phyloP scores from a whole-genome alignment of 2,329 filamentous ascomycete genomes.

The Phyllosticta paracitricarpa region DNA sequence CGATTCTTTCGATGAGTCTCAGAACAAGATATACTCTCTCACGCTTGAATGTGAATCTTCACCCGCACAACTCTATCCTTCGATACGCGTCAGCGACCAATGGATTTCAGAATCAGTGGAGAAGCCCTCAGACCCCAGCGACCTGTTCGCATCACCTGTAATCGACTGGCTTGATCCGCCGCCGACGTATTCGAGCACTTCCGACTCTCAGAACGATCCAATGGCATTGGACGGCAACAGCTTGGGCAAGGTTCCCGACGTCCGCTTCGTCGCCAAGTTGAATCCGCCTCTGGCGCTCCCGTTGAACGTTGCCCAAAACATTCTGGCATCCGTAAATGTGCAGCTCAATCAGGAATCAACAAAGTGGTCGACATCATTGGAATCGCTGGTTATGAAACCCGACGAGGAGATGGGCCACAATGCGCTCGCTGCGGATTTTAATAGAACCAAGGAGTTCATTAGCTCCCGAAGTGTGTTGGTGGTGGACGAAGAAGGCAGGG shows the following conservation, averaged over 20 bases:
- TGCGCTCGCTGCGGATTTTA: constrained; percentile 16
- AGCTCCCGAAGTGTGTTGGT: constrained; percentile 40
- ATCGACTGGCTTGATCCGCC: constrained; percentile 67
- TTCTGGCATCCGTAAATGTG: constrained; percentile 49
- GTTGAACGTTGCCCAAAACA: constrained; percentile 50
- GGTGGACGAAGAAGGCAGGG: constrained; percentile 15
- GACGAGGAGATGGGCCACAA: constrained; percentile 48
- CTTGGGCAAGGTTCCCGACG: constrained; percentile 52
- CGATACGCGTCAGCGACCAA: constrained; percentile 59
- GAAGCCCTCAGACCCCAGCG: constrained; percentile 29
- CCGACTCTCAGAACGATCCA: constrained; percentile 34
- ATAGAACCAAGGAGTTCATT: constrained; percentile 42
- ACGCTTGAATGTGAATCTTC: constrained; percentile 53
- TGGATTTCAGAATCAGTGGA: constrained; percentile 64
- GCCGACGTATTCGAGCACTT: constrained; percentile 39
- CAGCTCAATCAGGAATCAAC: constrained; percentile 47
- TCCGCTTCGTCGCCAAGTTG: constrained; percentile 65
- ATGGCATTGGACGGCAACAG: constrained; percentile 40
- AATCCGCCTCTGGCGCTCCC: constrained; percentile 66
- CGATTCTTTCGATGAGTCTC: constrained; percentile 32
- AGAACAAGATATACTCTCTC: constrained; percentile 50
- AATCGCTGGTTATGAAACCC: constrained; percentile 44
- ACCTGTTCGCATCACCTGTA: constrained; percentile 34
- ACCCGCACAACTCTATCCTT: constrained; percentile 40
- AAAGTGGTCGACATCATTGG: constrained; percentile 34